phyloP scores from a whole-genome alignment of 352 stramenopile species.

The Pythium periplocum region DNA sequence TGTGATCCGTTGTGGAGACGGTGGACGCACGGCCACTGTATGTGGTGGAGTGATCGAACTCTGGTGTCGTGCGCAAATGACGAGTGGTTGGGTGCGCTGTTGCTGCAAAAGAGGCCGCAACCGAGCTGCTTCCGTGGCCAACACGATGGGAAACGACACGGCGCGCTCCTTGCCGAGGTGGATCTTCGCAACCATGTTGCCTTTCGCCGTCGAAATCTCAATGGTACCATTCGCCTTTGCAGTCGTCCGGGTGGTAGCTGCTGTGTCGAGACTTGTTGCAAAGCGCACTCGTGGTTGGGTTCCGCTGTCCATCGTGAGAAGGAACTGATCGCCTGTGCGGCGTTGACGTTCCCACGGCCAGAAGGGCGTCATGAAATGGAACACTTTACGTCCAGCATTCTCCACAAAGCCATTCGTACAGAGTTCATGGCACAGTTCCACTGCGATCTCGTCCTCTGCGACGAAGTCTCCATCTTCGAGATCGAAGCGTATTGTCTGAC shows the following conservation, averaged over 20 bases:
- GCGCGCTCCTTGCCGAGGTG: conserved; percentile 19
- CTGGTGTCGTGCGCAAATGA: not conserved
- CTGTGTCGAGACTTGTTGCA: conserved; percentile 24
- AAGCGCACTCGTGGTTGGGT: conserved; percentile 47
- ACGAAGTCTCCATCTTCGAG: conserved; percentile 22
- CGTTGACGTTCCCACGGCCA: conserved; percentile 44
- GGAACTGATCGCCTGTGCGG: conserved; percentile 11
- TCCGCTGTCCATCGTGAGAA: conserved; percentile 28
- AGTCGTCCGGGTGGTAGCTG: not conserved
- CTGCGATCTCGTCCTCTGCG: conserved; percentile 48
- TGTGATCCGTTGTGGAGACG: conserved; percentile 23
- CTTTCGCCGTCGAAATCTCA: conserved; percentile 19
- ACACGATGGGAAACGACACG: conserved; percentile 20
- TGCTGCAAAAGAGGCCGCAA: not conserved
- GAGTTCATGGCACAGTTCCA: conserved; percentile 71
- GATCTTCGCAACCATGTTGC: conserved; percentile 12
- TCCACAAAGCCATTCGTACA: conserved; percentile 69
- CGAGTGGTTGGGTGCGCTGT: not conserved
- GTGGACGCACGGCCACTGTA: conserved; percentile 22
- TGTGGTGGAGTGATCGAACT: not conserved
- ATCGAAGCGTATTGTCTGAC: conserved; percentile 11
- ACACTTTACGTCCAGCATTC: conserved; percentile 44
- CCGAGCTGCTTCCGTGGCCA: conserved; percentile 5
- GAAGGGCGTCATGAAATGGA: conserved; percentile 63
- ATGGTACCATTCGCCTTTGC: conserved; percentile 12